Evolutionary conservation across 257 asterid genomes (phyloP).

Genomic region (Jaltomata sinuosa): DNA sequence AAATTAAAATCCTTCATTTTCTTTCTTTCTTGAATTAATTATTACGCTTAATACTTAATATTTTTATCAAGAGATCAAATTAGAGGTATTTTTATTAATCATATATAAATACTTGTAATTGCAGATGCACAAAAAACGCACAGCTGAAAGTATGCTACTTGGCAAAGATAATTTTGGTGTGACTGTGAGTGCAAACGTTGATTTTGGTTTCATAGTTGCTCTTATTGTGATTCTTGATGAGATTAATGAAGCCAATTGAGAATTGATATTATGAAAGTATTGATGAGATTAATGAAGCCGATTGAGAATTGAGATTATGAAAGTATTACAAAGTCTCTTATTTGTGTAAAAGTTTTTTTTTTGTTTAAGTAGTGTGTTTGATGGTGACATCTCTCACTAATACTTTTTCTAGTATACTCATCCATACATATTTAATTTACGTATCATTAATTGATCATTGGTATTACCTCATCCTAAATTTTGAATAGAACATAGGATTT

Average conservation of each 20-base stretch:
- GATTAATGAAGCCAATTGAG: conserved; percentile 48
- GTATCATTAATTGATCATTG: background rate
- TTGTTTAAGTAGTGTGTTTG: background rate
- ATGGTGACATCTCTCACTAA: background rate
- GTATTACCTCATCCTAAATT: background rate
- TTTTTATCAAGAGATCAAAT: background rate
- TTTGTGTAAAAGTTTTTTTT: background rate
- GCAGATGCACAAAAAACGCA: conserved; percentile 64
- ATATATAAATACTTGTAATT: background rate
- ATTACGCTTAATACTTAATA: background rate
- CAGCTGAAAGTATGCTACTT: conserved; percentile 32
- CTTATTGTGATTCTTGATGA: conserved; percentile 71
- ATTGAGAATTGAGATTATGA: too few species aligned
- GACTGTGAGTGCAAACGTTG: conserved; percentile 69
- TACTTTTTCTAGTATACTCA: background rate
- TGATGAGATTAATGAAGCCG: too few species aligned
- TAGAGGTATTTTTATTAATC: background rate
- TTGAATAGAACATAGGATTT: background rate
- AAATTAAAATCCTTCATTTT: background rate
- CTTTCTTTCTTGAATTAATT: background rate
- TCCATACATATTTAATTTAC: background rate
- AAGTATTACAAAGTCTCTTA: too few species aligned
- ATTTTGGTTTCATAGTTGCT: conserved; percentile 71
- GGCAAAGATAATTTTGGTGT: conserved; percentile 68
- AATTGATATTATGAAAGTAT: background rate